Conservation (phyloP, 352 stramenopile species). For the Globisporangium cylindrosporum region DNA sequence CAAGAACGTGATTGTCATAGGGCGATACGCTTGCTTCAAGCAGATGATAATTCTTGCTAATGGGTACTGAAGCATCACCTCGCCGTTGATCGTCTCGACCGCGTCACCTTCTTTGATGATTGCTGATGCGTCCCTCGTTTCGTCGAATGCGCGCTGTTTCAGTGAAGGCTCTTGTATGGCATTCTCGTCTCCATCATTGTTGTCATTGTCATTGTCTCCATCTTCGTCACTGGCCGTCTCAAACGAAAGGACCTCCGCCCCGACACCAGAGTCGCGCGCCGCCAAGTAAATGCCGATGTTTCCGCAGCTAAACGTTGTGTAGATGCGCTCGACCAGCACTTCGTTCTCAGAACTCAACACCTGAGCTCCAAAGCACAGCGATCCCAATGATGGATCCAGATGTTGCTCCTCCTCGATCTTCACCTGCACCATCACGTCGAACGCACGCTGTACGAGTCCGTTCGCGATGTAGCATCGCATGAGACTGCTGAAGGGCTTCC, state of each 20-base stretch:
- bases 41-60: constrained; percentile 30
- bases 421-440: constrained; percentile 44
- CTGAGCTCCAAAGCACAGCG: constrained; percentile 31
- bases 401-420: constrained; percentile 40
- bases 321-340: constrained; percentile 39
- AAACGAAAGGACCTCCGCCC: constrained; percentile 30
- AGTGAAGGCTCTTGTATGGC: not conserved
- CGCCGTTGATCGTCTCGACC: constrained; percentile 47
- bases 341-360: constrained; percentile 32
- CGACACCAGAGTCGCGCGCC: constrained; percentile 16
- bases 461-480: constrained; percentile 38
- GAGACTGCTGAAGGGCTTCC: constrained; percentile 41
- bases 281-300: constrained; percentile 40
- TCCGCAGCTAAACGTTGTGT: constrained; percentile 43
- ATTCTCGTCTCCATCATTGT: not conserved
- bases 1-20: constrained; percentile 48
- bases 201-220: constrained; percentile 15
- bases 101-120: constrained; percentile 27
- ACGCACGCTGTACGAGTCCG: constrained; percentile 42
- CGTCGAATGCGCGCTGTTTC: not conserved
- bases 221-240: not conserved
- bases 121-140: not conserved
- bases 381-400: constrained; percentile 28
- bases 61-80: constrained; percentile 30
- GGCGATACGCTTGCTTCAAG: constrained; percentile 40